Evolutionary conservation across 2,329 filamentous ascomycete genomes (phyloP), one percentile per base, ranked within the genome.

Genomic region (Dothideomycetes sp.): DNA sequence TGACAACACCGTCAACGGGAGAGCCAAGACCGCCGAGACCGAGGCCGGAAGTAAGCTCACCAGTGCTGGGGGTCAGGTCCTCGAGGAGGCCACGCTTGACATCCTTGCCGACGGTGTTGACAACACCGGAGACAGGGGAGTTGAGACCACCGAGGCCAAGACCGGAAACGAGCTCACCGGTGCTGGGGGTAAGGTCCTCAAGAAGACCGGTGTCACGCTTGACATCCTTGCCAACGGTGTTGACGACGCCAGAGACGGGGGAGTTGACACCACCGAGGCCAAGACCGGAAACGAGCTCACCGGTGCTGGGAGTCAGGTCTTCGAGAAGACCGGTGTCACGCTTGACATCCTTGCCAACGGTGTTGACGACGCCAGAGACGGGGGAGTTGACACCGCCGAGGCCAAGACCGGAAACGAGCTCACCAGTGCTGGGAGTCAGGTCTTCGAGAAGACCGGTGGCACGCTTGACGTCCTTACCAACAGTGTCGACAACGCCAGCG

Each of bases 171-270:
- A 29, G 34, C 11, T 28, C 24, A 18, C 13, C 24, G 12, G 29
- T 3, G 9, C 28, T 24, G 11, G 33, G 33, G n/a, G 24, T 28
- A 3, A 36, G 16, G 17, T 36, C 33, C 6, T 36, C 5, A n/a
- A 36, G 33, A 20, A 36, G 33, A 28, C 23, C 16, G 23, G 33
- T 10, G 18, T 36, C 13, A n/a, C n/a, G n/a, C 23, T 24, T 24
- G 5, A 36, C 24, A 20, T 36, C 33, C 4, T 11, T 5, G 2
- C 23, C 23, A 17, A 10, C 15, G 16, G 33, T 36, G 33, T 9
- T 15, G n/a, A 28, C 16, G 16, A 36, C 28, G 12, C 16, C 24
- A 13, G 11, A 15, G 6, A 36, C 33, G 8, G 33, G 33, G 2
- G 34, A 25, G 8, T 23, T 6, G 5, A 37, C 20, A 10, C 34